Evolutionary conservation across 129 eudicot species (phyloP).

Genomic region (Artemisia tridentata): DNA sequence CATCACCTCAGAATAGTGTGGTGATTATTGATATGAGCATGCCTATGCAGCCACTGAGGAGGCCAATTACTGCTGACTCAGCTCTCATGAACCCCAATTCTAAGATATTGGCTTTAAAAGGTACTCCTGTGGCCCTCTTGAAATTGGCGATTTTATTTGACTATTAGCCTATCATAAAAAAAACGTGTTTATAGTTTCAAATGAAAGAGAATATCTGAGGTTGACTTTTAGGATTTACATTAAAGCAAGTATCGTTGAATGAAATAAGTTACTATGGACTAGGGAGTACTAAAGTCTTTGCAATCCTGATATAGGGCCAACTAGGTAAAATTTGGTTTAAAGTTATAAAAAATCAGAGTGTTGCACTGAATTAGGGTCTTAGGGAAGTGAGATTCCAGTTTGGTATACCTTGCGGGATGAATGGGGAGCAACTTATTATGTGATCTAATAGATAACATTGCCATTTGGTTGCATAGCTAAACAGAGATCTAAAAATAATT

Average conservation of each 20-base stretch:
- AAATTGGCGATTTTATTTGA: neutral
- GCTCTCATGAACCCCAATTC: constrained; percentile 93
- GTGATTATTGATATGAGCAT: constrained; percentile 93
- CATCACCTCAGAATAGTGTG: constrained; percentile 91
- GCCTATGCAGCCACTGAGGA: constrained; percentile 92
- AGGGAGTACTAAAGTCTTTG: neutral
- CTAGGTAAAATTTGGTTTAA: neutral
- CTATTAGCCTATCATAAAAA: constrained; percentile 1
- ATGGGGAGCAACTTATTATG: neutral
- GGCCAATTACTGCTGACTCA: constrained; percentile 96
- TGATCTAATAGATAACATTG: constrained; percentile 3
- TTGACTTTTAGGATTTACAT: neutral
- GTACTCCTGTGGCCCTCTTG: constrained; percentile 30
- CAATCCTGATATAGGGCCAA: neutral
- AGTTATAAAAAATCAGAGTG: neutral
- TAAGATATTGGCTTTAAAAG: constrained; percentile 84
- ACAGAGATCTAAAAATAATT: constrained; percentile 2
- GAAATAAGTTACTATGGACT: neutral
- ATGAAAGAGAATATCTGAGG: neutral
- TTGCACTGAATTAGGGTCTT: too few relatives aligned
- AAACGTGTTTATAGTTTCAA: neutral
- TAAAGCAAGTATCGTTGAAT: constrained; percentile 3
- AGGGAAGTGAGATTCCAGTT: too few relatives aligned
- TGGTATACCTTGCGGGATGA: neutral
- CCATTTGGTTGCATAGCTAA: neutral